Evolutionary conservation across 768 basidiomycete genomes (phyloP), one percentile per base, ranked within the genome.

Genomic region (Podaxis sp.): DNA sequence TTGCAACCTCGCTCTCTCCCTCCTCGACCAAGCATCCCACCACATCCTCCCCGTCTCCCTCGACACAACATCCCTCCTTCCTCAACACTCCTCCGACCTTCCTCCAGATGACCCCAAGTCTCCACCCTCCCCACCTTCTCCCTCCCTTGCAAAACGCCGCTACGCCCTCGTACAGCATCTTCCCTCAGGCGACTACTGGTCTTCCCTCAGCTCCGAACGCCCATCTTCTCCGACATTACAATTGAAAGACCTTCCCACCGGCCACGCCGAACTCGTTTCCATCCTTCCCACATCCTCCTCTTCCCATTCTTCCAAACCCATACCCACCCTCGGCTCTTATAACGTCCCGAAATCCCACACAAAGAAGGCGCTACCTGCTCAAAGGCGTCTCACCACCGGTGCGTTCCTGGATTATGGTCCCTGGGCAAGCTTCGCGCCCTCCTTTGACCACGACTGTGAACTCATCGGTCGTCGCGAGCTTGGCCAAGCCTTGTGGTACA

Each of bases 91-190:
- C 5, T 17, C 47, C 22, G 40, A 41, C 40, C 12, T n/a, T 15
- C 4, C 43, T 19, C 43, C 43, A 46, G 43, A 46, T 8, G 43
- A 46, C 7, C 43, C 43, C 43, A 33, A 9, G 33, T 19, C 41
- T 40, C 67, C 65, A 57, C 53, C 66, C 37, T 65, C 69, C 53
- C 22, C 70, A 67, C 1, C 65, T 9, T 24, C 72, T 68, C 66
- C 76, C 66, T 62, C 74, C 50, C 65, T 74, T 64, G 66, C 75
- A 64, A 76, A 73, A 50, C 84, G 81, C 57, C 84, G 80, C 68
- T 93, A 88, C 73, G 91, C 93, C 2, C 83, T 94, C 51, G 80
- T 93, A 66, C 92, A 94, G 68, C 87, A 86, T 63, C 78, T 94
- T 6, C 90, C 93, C 0, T 82, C 79, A 1, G 91, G 87, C 41